Percentiles rank a stretch among this genome's conserved stretches.
phyloP scores from a whole-genome alignment of 2,329 filamentous ascomycete genomes.

The Microsporum audouinii region DNA sequence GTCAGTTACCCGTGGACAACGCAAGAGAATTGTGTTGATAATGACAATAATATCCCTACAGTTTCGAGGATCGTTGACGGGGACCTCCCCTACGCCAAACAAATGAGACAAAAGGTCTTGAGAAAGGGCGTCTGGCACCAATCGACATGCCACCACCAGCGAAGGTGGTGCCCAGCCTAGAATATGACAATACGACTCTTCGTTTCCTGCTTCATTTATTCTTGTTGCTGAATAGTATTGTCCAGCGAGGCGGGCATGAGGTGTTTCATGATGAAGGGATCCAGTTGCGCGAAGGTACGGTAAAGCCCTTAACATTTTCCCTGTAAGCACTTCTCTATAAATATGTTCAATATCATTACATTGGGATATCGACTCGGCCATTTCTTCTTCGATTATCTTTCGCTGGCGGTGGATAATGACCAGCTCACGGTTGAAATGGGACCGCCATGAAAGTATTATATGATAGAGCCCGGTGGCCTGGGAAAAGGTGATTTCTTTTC shows the following conservation, averaged over 20 bases:
- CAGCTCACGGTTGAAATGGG: neutral
- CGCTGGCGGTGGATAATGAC: neutral
- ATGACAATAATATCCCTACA: neutral
- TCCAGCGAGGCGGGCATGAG: neutral
- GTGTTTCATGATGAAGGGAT: neutral
- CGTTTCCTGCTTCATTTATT: neutral
- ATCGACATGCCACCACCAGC: neutral
- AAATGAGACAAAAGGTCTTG: neutral
- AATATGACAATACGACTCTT: neutral
- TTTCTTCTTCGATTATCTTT: neutral
- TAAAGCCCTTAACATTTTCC: neutral
- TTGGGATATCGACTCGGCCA: neutral
- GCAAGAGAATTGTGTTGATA: neutral
- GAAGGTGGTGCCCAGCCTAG: neutral
- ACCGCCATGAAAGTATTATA: neutral
- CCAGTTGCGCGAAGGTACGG: neutral
- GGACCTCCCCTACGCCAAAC: neutral
- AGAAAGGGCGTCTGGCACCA: neutral
- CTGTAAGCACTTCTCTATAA: neutral
- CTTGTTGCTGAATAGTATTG: neutral
- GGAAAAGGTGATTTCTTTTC: neutral
- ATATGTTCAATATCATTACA: neutral
- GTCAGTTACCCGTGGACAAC: neutral
- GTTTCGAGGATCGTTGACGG: slow-evolving; percentile 1
- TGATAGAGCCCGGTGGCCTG: neutral